Base-by-base conservation (phyloP, 139 green algal genomes). In the Chlorella ohadii region DNA sequence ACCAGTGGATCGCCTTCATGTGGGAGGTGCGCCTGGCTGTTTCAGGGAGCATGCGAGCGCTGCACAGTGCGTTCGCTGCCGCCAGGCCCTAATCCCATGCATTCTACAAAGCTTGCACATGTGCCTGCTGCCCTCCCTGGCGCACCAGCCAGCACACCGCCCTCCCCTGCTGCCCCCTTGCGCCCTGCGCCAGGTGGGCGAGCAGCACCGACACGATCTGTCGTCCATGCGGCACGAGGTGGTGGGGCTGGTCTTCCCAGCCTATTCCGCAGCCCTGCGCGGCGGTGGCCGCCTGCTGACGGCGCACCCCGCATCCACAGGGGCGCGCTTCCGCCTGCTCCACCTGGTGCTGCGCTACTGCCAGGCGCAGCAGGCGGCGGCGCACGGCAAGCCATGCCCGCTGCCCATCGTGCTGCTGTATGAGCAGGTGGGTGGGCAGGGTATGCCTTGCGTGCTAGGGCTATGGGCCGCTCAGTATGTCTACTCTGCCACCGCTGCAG, bases 251-350 rank as follows among this genome's bases (percentile, higher is more conserved):
- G 81, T 79, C 17, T 77, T 78, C 36, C 84, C 84, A 41, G 56
- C 92, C 77, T 88, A 95, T 81, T 86, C 87, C 64, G 77, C 86
- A 36, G 88, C 89, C 1, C 87, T 96, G 67, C 55, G 66, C 16
- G 20, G 83, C 33, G 57, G 74, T 1, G 51, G 79, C 22, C 20
- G 13, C 61, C 23, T 28, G n/a, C 88, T 96, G 51, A 87, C 85
- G 44, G 86, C 74, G 28, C 93, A 95, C 87, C 91, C 93, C 44
- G 89, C 93, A 38, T 89, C 93, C 28, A 81, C 61, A 4, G 88
- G 86, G 11, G 66, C 92, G 4, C 84, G 84, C 61, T 95, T 94
- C 86, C 90, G 91, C 38, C 89, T 96, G 66, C 81, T 94, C 73
- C 81, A 41, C 44, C 88, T 95, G 41, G 87, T 82, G 23, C 83